Evolutionary conservation across 257 asterid genomes (phyloP).

Genomic region (Solanum virginianum): DNA sequence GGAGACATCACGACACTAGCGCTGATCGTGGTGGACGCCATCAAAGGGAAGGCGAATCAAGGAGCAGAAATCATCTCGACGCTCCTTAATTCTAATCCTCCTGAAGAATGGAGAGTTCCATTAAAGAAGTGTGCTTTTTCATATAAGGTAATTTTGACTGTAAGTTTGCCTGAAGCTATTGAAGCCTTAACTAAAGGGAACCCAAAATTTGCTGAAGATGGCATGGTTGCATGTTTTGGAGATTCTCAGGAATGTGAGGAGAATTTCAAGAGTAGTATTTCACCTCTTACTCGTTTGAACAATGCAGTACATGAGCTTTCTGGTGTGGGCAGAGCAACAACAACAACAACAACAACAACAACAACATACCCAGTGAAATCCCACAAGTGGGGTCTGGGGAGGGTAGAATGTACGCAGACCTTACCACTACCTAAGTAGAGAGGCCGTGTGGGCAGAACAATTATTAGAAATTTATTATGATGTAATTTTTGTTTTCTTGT

Average conservation of each 20-base stretch:
- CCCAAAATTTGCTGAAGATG: conserved; percentile 17
- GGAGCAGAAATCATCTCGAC: not conserved
- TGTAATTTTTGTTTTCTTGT: not conserved
- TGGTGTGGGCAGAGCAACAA: conserved; percentile 24
- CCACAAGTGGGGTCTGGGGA: no score
- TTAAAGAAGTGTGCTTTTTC: not conserved
- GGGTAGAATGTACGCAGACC: no score
- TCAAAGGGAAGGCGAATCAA: not conserved
- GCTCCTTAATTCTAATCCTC: not conserved
- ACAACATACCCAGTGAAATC: no score
- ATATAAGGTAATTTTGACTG: not conserved
- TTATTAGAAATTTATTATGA: conserved; percentile 25
- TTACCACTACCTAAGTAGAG: no score
- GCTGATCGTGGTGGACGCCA: conserved; percentile 5
- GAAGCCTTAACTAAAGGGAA: conserved; percentile 19
- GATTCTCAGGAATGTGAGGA: conserved; percentile 10
- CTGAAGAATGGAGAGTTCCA: not conserved
- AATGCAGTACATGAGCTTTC: conserved; percentile 27
- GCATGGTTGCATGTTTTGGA: conserved; percentile 2
- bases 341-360: no score
- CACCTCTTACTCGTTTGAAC: conserved; percentile 6
- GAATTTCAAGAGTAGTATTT: not conserved
- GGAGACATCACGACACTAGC: conserved; percentile 6
- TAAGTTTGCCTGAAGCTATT: conserved; percentile 3
- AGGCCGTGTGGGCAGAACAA: conserved; percentile 24